A percentile compares a stretch with the other conserved stretches of the same genome.
Evolutionary conservation across 352 stramenopile species (phyloP).

Genomic region (Globisporangium cystogenes): DNA sequence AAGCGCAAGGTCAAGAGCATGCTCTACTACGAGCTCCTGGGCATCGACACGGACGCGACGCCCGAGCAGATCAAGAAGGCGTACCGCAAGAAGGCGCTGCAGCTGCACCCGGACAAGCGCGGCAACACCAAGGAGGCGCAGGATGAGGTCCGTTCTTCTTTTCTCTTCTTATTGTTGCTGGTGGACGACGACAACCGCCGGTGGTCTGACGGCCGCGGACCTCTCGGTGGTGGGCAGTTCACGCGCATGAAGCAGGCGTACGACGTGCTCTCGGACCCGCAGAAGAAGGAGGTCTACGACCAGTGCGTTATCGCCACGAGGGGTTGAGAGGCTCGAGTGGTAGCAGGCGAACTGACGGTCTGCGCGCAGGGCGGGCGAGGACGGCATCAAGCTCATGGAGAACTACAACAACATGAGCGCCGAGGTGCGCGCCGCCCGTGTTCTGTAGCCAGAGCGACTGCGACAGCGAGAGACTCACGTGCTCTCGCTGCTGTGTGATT

Average conservation of each 20-base stretch:
- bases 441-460: background rate
- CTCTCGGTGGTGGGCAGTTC: constrained; percentile 61
- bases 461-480: too few relatives aligned
- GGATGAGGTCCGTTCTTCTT: constrained; percentile 35
- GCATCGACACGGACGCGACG: constrained; percentile 62
- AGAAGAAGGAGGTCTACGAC: constrained; percentile 82
- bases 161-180: constrained; percentile 6
- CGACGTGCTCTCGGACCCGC: constrained; percentile 88
- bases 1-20: constrained; percentile 71
- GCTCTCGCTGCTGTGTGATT: too few relatives aligned
- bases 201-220: too few relatives aligned
- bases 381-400: constrained; percentile 87
- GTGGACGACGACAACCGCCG: too few relatives aligned
- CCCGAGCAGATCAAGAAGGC: constrained; percentile 90
- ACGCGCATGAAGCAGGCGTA: constrained; percentile 91
- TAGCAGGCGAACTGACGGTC: too few relatives aligned
- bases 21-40: constrained; percentile 83
- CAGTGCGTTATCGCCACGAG: constrained; percentile 32
- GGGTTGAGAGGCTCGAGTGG: too few relatives aligned
- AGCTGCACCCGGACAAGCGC: constrained; percentile 90
- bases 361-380: constrained; percentile 76
- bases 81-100: constrained; percentile 88
- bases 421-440: constrained; percentile 21
- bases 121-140: constrained; percentile 77
- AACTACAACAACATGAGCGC: constrained; percentile 81